phyloP scores from a whole-genome alignment of 257 asterid genomes.

The Solanum ahanhuiri region DNA sequence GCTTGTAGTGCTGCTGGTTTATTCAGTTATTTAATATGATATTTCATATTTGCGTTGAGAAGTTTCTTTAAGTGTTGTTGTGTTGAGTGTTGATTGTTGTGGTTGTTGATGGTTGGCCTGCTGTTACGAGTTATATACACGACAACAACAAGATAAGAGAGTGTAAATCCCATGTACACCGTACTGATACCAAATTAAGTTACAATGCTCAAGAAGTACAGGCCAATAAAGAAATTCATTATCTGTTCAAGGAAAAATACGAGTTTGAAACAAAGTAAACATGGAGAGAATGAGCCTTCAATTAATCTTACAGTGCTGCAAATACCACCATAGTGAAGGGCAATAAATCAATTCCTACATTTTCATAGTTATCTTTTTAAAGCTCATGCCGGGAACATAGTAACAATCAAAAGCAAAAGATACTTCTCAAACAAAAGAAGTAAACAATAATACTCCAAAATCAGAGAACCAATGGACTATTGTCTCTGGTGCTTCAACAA shows the following conservation, averaged over 20 bases:
- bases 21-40: too few species aligned
- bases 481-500: too few species aligned
- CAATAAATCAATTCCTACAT: neutral
- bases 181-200: slow-evolving; percentile 73
- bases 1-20: too few species aligned
- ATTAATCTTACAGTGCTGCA: neutral
- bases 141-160: slow-evolving; percentile 57
- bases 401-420: neutral
- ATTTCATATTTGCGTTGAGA: too few species aligned
- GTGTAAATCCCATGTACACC: slow-evolving; percentile 87
- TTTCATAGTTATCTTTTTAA: neutral
- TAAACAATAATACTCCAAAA: neutral
- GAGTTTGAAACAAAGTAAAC: neutral
- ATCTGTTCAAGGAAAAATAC: slow-evolving; percentile 31
- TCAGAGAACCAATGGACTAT: too few species aligned
- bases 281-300: neutral
- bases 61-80: too few species aligned
- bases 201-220: slow-evolving; percentile 83
- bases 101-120: too few species aligned
- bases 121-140: slow-evolving; percentile 65
- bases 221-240: slow-evolving; percentile 73
- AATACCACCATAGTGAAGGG: neutral
- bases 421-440: neutral
- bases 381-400: neutral
- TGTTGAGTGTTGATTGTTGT: too few species aligned